A percentile compares a stretch with the other conserved stretches of the same genome.
These are phyloP conservation scores for Paralagenidium karlingii DNA, from an alignment of 352 stramenopile species.

Conservation along the genomic window DNA sequence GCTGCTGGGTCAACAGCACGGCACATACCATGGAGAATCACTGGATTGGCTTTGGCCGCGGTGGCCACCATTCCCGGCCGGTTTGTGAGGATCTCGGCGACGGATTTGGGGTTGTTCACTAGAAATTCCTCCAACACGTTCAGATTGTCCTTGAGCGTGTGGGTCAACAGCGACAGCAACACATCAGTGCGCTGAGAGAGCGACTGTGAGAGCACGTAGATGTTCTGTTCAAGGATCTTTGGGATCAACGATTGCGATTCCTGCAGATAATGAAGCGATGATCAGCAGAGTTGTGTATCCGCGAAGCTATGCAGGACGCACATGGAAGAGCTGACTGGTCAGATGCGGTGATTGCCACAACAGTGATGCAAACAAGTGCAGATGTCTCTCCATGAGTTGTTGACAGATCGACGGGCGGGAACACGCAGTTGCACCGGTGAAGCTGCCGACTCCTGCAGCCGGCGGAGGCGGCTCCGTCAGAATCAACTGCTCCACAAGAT, in stretches of 20 bases:
- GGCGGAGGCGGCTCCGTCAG: too few species aligned
- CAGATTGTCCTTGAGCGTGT: slow-evolving; percentile 52
- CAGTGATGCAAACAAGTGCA: slow-evolving; percentile 32
- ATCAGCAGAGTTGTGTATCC: too few species aligned
- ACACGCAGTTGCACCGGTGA: too few species aligned
- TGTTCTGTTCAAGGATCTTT: slow-evolving; percentile 61
- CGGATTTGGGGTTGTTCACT: slow-evolving; percentile 35
- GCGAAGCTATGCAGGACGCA: too few species aligned
- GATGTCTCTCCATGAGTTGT: slow-evolving; percentile 41
- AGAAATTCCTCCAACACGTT: slow-evolving; percentile 54
- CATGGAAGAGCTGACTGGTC: slow-evolving; percentile 57
- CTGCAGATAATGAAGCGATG: too few species aligned
- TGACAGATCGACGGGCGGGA: slow-evolving; percentile 25
- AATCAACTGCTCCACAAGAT: too few species aligned
- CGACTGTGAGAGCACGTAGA: slow-evolving; percentile 45
- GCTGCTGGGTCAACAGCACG: background rate
- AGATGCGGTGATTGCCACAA: slow-evolving; percentile 49
- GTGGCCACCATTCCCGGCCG: slow-evolving; percentile 25
- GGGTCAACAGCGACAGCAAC: slow-evolving; percentile 32
- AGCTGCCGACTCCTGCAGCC: too few species aligned
- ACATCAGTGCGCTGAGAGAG: slow-evolving; percentile 37
- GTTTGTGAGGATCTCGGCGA: slow-evolving; percentile 48
- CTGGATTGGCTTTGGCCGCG: slow-evolving; percentile 31
- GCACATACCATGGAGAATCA: slow-evolving; percentile 32
- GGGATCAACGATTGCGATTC: slow-evolving; percentile 38